phyloP scores from a whole-genome alignment of 257 asterid species.

The Scutellaria minor region DNA sequence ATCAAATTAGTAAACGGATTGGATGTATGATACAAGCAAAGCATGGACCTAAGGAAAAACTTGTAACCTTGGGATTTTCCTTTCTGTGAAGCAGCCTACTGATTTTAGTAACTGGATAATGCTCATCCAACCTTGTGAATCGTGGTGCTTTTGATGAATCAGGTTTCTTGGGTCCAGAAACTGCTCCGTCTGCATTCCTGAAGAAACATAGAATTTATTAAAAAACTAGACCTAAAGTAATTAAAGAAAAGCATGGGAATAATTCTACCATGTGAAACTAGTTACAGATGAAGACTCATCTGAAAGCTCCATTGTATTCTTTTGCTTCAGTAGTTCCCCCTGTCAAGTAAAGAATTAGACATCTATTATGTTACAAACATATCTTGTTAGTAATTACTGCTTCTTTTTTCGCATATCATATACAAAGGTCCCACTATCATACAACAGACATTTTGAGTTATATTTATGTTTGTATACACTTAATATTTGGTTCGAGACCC shows the following conservation, averaged over 20 bases:
- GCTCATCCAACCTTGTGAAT: slow-evolving; percentile 66
- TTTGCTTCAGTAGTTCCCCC: slow-evolving; percentile 85
- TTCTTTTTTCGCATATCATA: slow-evolving; percentile 9
- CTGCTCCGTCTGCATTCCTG: slow-evolving; percentile 57
- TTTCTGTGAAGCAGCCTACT: slow-evolving; percentile 58
- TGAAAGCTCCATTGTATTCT: slow-evolving; percentile 45
- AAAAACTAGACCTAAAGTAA: not conserved
- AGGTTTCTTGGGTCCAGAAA: slow-evolving; percentile 49
- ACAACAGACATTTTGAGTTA: not conserved
- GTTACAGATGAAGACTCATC: slow-evolving; percentile 54
- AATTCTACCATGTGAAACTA: slow-evolving; percentile 50
- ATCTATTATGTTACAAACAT: slow-evolving; percentile 3
- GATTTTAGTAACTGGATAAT: slow-evolving; percentile 69
- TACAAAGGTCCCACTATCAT: not conserved
- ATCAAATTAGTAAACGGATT: not conserved
- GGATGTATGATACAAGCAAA: not conserved
- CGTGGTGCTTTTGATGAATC: slow-evolving; percentile 60
- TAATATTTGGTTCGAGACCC: not conserved
- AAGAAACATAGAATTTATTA: slow-evolving; percentile 29
- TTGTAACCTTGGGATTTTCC: slow-evolving; percentile 62
- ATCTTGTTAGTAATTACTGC: not conserved
- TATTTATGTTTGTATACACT: not conserved
- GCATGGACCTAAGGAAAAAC: slow-evolving; percentile 23
- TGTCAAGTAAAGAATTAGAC: slow-evolving; percentile 33
- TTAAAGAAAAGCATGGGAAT: slow-evolving; percentile 10